Base-by-base conservation (phyloP, 169 alveolate species). In the Cryptosporidium felis region DNA sequence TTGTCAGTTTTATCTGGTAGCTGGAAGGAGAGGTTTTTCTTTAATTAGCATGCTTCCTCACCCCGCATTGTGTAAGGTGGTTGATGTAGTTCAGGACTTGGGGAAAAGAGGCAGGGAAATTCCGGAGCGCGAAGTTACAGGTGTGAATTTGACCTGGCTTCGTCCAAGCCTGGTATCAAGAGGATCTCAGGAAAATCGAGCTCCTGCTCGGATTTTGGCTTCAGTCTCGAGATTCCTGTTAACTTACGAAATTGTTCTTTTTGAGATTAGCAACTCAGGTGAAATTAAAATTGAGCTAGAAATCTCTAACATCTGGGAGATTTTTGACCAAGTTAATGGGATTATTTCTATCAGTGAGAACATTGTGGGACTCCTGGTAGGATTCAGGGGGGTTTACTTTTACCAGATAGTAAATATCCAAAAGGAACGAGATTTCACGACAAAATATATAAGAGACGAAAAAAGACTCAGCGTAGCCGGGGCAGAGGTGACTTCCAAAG, bases 21-120 rank as follows among this genome's bases (percentile, higher is more conserved):
- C 46, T 40, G 66, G 85, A 9, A 53, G 46, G 23, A 74, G 46
- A 18, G 30, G 46, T 9, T 51, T 49, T 30, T 36, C 38, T 5
- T 32, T 74, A 16, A 74, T 74, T 9, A 74, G 85, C 21, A 53
- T 74, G 67, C 61, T 53, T 18, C 85, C 85, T 10, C 53, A 74
- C 40, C 85, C 85, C 23, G 85, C 65, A 21, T 53, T 74, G 41
- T 74, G 85, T 16, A 74, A 74, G 16, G 32, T 49, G 38, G 59
- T 74, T 18, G 41, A 53, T 49, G 18, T 56, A 23, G 30, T 51
- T n/a, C 74, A 74, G 0, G 85, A 74, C 40, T 49, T 74, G 41
- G 14, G 14, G 3, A 21, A 42, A 34, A 12, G 23, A 36, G 41
- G 41, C 56, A 53, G 51, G 10, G 34, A 36, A 0, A 30, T 74